Evolutionary conservation across 2,329 filamentous ascomycete genomes (phyloP).

Genomic region (Gnomoniopsis smithogilvyi): DNA sequence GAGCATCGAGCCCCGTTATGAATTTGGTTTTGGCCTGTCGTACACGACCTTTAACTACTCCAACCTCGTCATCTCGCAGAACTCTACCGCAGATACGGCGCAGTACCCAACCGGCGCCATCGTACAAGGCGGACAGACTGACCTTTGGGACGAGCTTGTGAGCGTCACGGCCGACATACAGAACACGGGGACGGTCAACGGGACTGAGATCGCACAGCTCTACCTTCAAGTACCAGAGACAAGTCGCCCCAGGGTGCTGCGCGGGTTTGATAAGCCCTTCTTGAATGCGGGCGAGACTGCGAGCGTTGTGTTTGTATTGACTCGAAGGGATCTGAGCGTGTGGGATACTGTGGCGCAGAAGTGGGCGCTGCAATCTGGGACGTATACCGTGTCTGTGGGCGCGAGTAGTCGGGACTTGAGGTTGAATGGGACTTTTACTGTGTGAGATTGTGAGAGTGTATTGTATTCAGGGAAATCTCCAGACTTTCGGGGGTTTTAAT

Average conservation of each 20-base stretch:
- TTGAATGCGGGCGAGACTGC: conserved; percentile 42
- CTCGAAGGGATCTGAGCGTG: conserved; percentile 61
- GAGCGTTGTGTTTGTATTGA: conserved; percentile 50
- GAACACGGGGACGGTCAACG: conserved; percentile 40
- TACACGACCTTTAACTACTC: conserved; percentile 53
- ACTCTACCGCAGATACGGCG: conserved; percentile 24
- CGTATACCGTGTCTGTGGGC: conserved; percentile 43
- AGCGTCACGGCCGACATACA: conserved; percentile 34
- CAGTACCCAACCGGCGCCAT: conserved; percentile 38
- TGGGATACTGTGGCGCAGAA: conserved; percentile 62
- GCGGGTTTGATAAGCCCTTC: conserved; percentile 62
- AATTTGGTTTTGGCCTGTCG: conserved; percentile 55
- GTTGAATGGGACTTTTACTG: conserved; percentile 30
- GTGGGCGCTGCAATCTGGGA: conserved; percentile 51
- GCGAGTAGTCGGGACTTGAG: conserved; percentile 44
- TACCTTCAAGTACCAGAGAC: conserved; percentile 43
- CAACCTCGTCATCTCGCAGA: conserved; percentile 34
- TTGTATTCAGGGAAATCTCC: neutral
- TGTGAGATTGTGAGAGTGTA: neutral
- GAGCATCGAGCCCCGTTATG: conserved; percentile 47
- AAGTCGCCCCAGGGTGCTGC: conserved; percentile 55
- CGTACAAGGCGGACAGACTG: conserved; percentile 40
- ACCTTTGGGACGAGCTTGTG: conserved; percentile 46
- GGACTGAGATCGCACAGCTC: conserved; percentile 45
- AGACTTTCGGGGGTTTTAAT: neutral